Evolutionary conservation across 2,329 filamentous ascomycete genomes (phyloP), one percentile per base, ranked within the genome.

Genomic region (Diaporthe nobilis): DNA sequence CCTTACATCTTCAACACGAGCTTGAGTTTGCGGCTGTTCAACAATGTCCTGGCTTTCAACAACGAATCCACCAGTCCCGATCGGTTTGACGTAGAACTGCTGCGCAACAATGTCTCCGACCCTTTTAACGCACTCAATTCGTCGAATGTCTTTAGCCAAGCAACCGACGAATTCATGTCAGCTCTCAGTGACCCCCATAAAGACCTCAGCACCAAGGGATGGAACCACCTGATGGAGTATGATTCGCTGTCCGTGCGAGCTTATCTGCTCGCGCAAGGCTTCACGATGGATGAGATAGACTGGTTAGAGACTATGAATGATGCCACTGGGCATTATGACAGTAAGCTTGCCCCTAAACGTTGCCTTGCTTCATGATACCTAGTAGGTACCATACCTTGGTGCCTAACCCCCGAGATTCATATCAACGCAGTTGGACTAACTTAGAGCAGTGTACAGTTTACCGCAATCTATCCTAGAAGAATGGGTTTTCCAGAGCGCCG

Each of bases 201-300:
- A 57, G 53, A 6, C 15, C 53, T 57, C 28, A 57, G 12, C 25
- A 55, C 53, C 44, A 22, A 58, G 2, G 79, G 79, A 5, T 77
- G 80, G 72, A 73, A 79, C 34, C 51, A 73, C 12, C 77, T 80
- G n/a, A 79, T 80, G 79, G 28, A 78, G 17, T 79, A 78, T 44
- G 79, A 80, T 58, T 77, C 76, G 28, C 31, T 77, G 53, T 78
- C 79, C 1, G 77, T 78, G 34, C 74, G 79, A 9, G 57, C 76
- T 25, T 79, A 77, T 53, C 75, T 80, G 53, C 79, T 81, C 51
- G 75, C 79, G 39, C 73, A 80, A 68, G 79, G 80, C 28, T 81
- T 81, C 73, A 79, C 77, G 47, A 82, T 82, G 72, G 78, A 71
- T 53, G 80, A 83, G 53, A 79, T 84, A 22, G 81, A 84, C 68